Evolutionary conservation across 768 basidiomycete species (phyloP).

Genomic region (Collybia nuda): DNA sequence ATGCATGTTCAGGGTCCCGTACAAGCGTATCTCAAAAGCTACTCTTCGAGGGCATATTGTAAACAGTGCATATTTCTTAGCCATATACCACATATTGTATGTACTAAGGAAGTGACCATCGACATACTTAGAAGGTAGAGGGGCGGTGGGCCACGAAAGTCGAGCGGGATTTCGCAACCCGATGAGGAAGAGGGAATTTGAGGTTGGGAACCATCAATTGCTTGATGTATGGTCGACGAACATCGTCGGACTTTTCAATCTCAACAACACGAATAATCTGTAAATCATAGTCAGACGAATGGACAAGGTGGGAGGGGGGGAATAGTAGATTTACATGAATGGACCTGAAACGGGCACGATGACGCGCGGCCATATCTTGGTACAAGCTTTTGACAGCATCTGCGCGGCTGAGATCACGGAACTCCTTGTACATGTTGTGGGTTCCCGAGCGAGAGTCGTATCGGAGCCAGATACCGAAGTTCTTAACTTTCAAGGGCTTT

Average conservation of each 20-base stretch:
- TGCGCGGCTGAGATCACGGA: constrained; percentile 92
- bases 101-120: background rate
- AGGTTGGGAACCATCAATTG: constrained; percentile 88
- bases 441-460: constrained; percentile 99
- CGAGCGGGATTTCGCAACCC: constrained; percentile 74
- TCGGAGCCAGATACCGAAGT: constrained; percentile 99
- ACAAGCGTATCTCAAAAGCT: too few species aligned
- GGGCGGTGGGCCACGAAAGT: constrained; percentile 83
- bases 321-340: constrained; percentile 73
- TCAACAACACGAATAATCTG: constrained; percentile 98
- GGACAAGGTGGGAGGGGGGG: background rate
- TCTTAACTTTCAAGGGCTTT: constrained; percentile 98
- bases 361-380: constrained; percentile 99
- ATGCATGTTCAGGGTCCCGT: too few species aligned
- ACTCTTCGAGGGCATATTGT: too few species aligned
- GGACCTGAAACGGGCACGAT: constrained; percentile 98
- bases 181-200: constrained; percentile 97
- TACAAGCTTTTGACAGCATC: constrained; percentile 96
- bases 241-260: constrained; percentile 87
- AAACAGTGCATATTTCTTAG: too few species aligned
- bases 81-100: constrained; percentile 10
- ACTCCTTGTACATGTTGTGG: constrained; percentile 99
- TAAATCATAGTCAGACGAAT: background rate
- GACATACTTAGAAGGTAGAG: constrained; percentile 56
- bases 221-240: constrained; percentile 97